phyloP scores from a whole-genome alignment of 768 basidiomycete genomes.

The Lactifluus volemus region DNA sequence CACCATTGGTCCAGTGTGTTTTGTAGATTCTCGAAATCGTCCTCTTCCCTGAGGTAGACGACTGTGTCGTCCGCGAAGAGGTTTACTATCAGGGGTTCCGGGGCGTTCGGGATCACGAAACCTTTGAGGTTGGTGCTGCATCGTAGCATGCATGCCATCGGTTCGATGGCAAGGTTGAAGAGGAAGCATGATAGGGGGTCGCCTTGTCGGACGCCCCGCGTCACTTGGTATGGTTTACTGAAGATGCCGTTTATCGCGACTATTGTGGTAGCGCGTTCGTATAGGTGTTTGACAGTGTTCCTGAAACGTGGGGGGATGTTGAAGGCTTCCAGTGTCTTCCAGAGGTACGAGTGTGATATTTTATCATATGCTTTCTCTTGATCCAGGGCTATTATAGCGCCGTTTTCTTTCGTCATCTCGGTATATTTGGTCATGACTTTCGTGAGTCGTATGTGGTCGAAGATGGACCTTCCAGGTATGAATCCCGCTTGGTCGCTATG shows the following conservation, averaged over 20 bases:
- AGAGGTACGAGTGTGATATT: conserved; percentile 1
- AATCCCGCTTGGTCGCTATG: conserved; percentile 6
- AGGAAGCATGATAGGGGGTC: neutral
- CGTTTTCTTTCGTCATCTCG: neutral
- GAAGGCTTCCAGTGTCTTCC: neutral
- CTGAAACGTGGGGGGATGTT: neutral
- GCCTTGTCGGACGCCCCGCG: neutral
- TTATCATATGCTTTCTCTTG: neutral
- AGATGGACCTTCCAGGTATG: neutral
- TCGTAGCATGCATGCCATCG: neutral
- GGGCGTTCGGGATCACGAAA: neutral
- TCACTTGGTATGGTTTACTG: neutral
- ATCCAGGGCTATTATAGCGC: neutral
- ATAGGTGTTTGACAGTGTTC: neutral
- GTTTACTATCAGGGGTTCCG: neutral
- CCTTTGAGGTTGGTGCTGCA: neutral
- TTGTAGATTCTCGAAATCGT: too few species aligned
- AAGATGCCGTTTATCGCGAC: neutral
- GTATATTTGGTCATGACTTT: neutral
- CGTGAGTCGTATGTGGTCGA: neutral
- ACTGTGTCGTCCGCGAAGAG: conserved; percentile 4
- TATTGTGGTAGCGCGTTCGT: neutral
- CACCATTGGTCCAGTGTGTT: too few species aligned
- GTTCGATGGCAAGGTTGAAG: conserved; percentile 6
- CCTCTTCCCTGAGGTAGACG: neutral